These are phyloP conservation scores for Schizochytrium sp. DNA, from an alignment of 108 stramenopile genomes.

Conservation along the genomic window DNA sequence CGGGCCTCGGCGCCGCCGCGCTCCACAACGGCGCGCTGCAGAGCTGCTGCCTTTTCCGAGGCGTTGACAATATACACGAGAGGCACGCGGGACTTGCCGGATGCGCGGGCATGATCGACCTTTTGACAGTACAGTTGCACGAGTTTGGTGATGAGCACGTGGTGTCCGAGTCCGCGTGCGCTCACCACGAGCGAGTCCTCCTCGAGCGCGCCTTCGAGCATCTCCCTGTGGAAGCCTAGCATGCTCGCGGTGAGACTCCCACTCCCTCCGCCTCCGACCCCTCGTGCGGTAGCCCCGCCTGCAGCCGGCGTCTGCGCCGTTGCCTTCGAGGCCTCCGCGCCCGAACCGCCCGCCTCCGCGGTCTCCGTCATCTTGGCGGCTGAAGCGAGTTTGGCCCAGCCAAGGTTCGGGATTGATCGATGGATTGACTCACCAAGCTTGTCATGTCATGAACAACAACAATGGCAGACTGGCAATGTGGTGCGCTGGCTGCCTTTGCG, in stretches of 20 bases:
- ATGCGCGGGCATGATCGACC: background rate
- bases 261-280: background rate
- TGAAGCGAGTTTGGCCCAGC: too few species aligned
- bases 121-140: slow-evolving; percentile 28
- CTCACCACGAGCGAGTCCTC: background rate
- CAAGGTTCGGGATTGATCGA: too few species aligned
- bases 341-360: too few species aligned
- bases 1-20: background rate
- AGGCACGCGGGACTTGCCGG: background rate
- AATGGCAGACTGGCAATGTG: too few species aligned
- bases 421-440: too few species aligned
- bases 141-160: slow-evolving; percentile 21
- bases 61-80: slow-evolving; percentile 4
- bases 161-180: background rate
- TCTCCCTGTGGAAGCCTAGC: slow-evolving; percentile 6
- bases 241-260: background rate
- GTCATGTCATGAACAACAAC: too few species aligned
- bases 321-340: background rate
- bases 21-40: background rate
- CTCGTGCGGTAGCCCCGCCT: background rate
- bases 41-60: background rate
- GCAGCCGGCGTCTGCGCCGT: background rate
- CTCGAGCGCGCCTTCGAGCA: background rate
- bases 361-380: too few species aligned
- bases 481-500: too few species aligned